phyloP scores from a whole-genome alignment of 164 flowering plant genomes.

The Litsea cubeba region DNA sequence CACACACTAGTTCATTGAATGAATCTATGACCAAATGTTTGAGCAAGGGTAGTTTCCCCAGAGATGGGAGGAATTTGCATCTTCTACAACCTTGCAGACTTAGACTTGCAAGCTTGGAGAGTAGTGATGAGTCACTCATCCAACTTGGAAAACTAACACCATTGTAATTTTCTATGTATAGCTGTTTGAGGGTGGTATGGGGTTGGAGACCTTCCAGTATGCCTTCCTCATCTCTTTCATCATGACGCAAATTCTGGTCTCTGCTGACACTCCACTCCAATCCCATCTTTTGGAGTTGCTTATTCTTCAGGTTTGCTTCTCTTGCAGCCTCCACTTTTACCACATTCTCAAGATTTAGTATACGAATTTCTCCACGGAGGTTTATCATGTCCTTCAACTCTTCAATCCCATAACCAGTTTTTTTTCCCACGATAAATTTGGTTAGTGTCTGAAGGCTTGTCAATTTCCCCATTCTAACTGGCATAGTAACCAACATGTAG shows the following conservation, averaged over 20 bases:
- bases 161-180: neutral
- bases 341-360: constrained; percentile 2
- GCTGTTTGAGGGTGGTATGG: neutral
- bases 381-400: neutral
- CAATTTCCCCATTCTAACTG: neutral
- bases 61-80: neutral
- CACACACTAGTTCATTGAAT: neutral
- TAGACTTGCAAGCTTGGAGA: neutral
- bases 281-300: neutral
- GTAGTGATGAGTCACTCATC: neutral
- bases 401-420: neutral
- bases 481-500: neutral
- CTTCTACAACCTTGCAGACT: neutral
- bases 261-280: neutral
- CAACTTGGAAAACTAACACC: constrained; percentile 8
- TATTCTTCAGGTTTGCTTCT: neutral
- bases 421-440: neutral
- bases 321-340: neutral
- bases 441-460: neutral
- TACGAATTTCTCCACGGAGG: neutral
- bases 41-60: constrained; percentile 1
- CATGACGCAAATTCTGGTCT: neutral
- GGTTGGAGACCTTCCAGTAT: constrained; percentile 6
- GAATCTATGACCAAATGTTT: neutral
- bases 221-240: neutral